phyloP scores from a whole-genome alignment of 1,284 basidiomycete species.

The Puccinia sorghi region DNA sequence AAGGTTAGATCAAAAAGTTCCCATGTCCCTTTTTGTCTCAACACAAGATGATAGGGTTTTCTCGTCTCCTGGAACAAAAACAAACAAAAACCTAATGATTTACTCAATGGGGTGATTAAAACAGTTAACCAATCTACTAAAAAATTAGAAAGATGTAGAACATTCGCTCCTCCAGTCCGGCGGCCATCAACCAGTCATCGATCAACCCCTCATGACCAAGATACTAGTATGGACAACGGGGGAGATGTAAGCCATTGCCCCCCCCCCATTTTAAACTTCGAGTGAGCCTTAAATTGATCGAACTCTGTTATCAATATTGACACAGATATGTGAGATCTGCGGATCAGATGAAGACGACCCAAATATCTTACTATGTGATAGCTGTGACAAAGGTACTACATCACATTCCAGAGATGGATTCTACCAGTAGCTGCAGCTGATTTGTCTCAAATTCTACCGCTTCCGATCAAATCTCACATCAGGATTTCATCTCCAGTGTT shows the following conservation, averaged over 20 bases:
- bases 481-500: constrained; percentile 91
- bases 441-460: background rate
- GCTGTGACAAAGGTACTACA: constrained; percentile 76
- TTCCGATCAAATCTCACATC: background rate
- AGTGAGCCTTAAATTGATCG: background rate
- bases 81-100: background rate
- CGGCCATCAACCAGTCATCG: constrained; percentile 27
- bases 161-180: background rate
- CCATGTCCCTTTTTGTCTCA: background rate
- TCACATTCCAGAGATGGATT: background rate
- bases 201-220: constrained; percentile 20
- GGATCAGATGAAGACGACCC: constrained; percentile 80
- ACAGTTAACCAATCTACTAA: background rate
- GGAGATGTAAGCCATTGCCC: constrained; percentile 38
- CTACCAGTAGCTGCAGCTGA: background rate
- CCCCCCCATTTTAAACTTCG: background rate
- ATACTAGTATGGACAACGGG: constrained; percentile 33
- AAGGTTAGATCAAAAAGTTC: constrained; percentile 4
- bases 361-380: constrained; percentile 93
- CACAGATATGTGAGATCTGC: constrained; percentile 78
- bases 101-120: background rate
- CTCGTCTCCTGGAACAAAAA: background rate
- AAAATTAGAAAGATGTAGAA: constrained; percentile 7
- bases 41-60: background rate
- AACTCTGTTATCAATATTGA: background rate